Conservation (phyloP, 2,329 filamentous ascomycete genomes). For the Aphanoascus verrucosus region DNA sequence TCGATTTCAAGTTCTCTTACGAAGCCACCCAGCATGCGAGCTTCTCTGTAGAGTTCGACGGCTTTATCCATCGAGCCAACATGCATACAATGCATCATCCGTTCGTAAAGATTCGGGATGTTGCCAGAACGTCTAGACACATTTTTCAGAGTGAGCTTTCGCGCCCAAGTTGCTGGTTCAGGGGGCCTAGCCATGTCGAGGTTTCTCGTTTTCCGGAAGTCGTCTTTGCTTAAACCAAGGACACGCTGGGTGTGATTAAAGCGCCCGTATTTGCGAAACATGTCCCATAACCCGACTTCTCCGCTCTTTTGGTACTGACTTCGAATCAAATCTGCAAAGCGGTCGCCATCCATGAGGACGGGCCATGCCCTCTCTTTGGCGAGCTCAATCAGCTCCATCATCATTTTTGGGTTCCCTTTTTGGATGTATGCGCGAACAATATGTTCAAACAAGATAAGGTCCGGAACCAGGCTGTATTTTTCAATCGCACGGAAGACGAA, state of each 20-base stretch:
- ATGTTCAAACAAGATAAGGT: slow-evolving; percentile 31
- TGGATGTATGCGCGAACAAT: slow-evolving; percentile 33
- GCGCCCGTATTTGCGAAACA: slow-evolving; percentile 30
- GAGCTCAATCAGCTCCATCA: slow-evolving; percentile 25
- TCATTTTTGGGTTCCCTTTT: slow-evolving; percentile 27
- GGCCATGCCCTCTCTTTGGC: slow-evolving; percentile 27
- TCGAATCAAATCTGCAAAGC: slow-evolving; percentile 27
- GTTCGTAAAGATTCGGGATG: slow-evolving; percentile 27
- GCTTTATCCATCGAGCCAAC: slow-evolving; percentile 27
- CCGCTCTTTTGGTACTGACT: slow-evolving; percentile 27
- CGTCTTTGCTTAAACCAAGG: slow-evolving; percentile 27
- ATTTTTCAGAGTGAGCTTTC: slow-evolving; percentile 23
- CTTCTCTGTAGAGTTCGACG: slow-evolving; percentile 24
- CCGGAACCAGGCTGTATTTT: slow-evolving; percentile 29
- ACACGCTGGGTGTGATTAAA: slow-evolving; percentile 28
- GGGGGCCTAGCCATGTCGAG: slow-evolving; percentile 21
- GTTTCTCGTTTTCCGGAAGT: slow-evolving; percentile 21
- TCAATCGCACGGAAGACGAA: slow-evolving; percentile 30
- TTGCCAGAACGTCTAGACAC: slow-evolving; percentile 23
- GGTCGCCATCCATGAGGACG: slow-evolving; percentile 22
- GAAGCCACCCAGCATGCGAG: slow-evolving; percentile 22
- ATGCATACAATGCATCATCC: slow-evolving; percentile 32
- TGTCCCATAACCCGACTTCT: slow-evolving; percentile 31
- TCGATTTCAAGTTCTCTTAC: slow-evolving; percentile 29
- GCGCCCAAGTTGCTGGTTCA: slow-evolving; percentile 22